These are phyloP conservation scores for Gleditsia sinensis DNA, from an alignment of 306 rosid species.

Conservation along the genomic window DNA sequence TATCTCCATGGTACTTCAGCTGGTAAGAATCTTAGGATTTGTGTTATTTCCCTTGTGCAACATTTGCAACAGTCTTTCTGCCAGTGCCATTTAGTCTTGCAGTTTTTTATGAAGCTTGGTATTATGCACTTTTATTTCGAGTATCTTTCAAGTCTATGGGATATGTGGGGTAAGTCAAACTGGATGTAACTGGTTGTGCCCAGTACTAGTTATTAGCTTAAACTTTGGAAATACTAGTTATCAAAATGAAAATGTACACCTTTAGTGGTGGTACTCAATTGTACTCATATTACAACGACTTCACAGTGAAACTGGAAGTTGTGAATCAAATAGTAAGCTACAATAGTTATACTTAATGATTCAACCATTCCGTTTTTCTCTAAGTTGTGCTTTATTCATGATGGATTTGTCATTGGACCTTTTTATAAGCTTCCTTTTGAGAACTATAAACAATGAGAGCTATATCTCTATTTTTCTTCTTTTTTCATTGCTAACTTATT, in stretches of 20 bases:
- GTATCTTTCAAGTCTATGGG: slow-evolving; percentile 2
- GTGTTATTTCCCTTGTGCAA: slow-evolving; percentile 26
- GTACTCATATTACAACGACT: slow-evolving; percentile 3
- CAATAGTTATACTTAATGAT: slow-evolving; percentile 1
- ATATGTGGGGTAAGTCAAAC: neutral
- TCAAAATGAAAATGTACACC: slow-evolving; percentile 7
- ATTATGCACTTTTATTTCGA: neutral
- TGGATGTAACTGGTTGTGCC: slow-evolving; percentile 21
- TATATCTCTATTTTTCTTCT: neutral
- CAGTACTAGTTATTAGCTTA: slow-evolving; percentile 22
- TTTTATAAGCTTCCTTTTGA: neutral
- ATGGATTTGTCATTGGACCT: slow-evolving; percentile 1
- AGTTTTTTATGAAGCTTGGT: slow-evolving; percentile 12
- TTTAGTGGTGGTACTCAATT: neutral
- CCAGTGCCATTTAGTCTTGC: slow-evolving; percentile 14
- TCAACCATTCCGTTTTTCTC: slow-evolving; percentile 12
- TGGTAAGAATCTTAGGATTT: slow-evolving; percentile 59
- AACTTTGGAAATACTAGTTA: slow-evolving; percentile 17
- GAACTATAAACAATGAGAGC: neutral
- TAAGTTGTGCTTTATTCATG: slow-evolving; percentile 23
- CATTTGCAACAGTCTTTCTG: slow-evolving; percentile 16
- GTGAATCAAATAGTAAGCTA: neutral
- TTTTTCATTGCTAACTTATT: neutral
- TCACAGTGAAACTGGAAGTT: slow-evolving; percentile 8
- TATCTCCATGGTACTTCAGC: slow-evolving; percentile 90